Evolutionary conservation across 331 rosid species (phyloP).

Genomic region (Dryas integrifolia): DNA sequence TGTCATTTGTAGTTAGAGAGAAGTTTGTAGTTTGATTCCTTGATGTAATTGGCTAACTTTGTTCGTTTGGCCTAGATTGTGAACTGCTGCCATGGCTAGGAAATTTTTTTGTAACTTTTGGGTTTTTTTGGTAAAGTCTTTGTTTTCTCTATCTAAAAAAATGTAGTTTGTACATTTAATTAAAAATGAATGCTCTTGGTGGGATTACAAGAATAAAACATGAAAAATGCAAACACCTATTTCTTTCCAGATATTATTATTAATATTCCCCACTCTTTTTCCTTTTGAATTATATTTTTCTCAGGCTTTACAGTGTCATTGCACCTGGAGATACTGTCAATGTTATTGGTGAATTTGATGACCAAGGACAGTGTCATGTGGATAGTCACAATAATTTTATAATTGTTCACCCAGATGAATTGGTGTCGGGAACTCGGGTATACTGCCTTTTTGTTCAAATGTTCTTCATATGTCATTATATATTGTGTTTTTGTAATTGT

Average conservation of each 20-base stretch:
- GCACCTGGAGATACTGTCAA: constrained; percentile 90
- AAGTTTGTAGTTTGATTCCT: neutral
- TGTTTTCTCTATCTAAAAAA: neutral
- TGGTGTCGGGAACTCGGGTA: constrained; percentile 93
- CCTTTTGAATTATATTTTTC: neutral
- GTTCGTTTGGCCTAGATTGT: neutral
- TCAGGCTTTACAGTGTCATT: constrained; percentile 68
- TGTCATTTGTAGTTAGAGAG: neutral
- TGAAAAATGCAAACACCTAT: neutral
- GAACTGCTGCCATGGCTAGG: neutral
- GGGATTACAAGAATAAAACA: neutral
- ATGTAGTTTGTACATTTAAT: neutral
- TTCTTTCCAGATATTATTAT: neutral
- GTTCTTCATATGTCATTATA: constrained; percentile 20
- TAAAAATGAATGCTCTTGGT: neutral
- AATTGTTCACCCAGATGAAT: constrained; percentile 74
- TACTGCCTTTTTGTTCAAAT: constrained; percentile 22
- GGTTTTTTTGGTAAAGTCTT: neutral
- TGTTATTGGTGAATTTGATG: constrained; percentile 74
- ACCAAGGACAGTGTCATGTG: constrained; percentile 63
- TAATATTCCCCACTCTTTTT: neutral
- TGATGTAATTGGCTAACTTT: neutral
- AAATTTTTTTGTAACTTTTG: neutral
- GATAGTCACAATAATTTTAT: constrained; percentile 63
- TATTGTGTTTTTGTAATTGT: constrained; percentile 4